Percentiles rank a stretch among this genome's conserved stretches.
phyloP scores from a whole-genome alignment of 768 basidiomycete species.

The Lactifluus volemus region DNA sequence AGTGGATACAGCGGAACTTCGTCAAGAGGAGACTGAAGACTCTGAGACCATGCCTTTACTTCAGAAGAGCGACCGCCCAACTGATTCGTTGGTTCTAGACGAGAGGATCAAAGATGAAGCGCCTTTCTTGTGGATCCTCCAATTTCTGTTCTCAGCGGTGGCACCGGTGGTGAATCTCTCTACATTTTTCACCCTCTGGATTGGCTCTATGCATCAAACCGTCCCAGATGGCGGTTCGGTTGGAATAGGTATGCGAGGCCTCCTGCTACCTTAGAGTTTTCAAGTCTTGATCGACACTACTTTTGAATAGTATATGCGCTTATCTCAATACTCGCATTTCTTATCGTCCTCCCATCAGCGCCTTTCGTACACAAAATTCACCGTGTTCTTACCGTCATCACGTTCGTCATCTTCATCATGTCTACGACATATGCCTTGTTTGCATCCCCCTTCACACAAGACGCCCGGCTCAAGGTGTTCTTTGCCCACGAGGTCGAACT shows the following conservation, averaged over 20 bases:
- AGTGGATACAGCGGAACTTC: conserved; percentile 11
- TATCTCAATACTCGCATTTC: conserved; percentile 37
- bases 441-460: conserved; percentile 51
- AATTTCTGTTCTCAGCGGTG: conserved; percentile 46
- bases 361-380: conserved; percentile 55
- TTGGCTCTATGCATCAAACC: conserved; percentile 43
- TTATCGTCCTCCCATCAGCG: conserved; percentile 50
- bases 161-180: conserved; percentile 47
- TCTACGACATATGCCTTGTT: conserved; percentile 36
- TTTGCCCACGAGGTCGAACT: conserved; percentile 58
- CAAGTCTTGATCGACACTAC: background rate
- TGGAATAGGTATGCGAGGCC: conserved; percentile 34
- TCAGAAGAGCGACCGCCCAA: background rate
- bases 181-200: conserved; percentile 34
- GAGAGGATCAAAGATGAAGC: conserved; percentile 20
- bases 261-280: background rate
- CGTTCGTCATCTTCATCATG: conserved; percentile 32
- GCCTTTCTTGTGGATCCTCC: conserved; percentile 49
- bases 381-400: conserved; percentile 28
- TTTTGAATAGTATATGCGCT: conserved; percentile 39
- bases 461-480: conserved; percentile 58
- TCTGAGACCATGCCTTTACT: conserved; percentile 16
- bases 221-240: conserved; percentile 53
- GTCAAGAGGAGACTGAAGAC: conserved; percentile 3
- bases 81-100: background rate